These are phyloP conservation scores for Mortierella sp. DNA, from an alignment of 371 early-diverging fungal genomes.

Conservation along the genomic window DNA sequence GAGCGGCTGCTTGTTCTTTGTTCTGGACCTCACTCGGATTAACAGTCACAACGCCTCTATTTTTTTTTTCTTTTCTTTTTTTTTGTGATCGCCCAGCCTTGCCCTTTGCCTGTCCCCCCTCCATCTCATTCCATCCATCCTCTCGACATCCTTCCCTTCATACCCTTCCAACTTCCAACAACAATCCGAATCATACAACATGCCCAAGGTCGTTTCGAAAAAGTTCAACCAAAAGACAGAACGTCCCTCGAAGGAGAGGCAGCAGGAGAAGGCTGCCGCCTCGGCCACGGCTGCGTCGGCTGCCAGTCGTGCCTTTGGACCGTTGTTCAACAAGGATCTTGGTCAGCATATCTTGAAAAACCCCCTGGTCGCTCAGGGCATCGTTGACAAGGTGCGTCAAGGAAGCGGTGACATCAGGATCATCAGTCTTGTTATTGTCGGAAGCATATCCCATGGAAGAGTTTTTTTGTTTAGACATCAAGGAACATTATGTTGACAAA, in stretches of 20 bases:
- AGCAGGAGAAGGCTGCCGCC: slow-evolving; percentile 37
- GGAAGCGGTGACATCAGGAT: background rate
- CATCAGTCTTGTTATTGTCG: background rate
- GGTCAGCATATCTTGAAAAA: slow-evolving; percentile 99
- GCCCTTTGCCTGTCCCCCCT: background rate
- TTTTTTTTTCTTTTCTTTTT: background rate
- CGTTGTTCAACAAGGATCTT: slow-evolving; percentile 97
- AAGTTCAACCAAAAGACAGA: slow-evolving; percentile 39
- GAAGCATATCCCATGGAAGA: background rate
- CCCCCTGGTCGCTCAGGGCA: slow-evolving; percentile 97
- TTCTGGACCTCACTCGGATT: background rate
- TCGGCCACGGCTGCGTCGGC: slow-evolving; percentile 44
- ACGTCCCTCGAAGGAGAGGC: slow-evolving; percentile 29
- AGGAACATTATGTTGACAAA: background rate
- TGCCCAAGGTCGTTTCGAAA: slow-evolving; percentile 50
- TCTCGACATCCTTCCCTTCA: background rate
- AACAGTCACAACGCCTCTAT: background rate
- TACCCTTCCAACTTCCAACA: background rate
- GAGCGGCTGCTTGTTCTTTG: background rate
- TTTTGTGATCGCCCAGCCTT: background rate
- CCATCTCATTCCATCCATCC: background rate
- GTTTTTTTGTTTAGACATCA: too few relatives aligned
- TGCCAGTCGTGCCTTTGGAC: slow-evolving; percentile 75
- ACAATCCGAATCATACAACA: slow-evolving; percentile 5
- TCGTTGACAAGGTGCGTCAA: slow-evolving; percentile 92